Evolutionary conservation across 139 green algal species (phyloP).

Genomic region (Ostreobium quekettii): DNA sequence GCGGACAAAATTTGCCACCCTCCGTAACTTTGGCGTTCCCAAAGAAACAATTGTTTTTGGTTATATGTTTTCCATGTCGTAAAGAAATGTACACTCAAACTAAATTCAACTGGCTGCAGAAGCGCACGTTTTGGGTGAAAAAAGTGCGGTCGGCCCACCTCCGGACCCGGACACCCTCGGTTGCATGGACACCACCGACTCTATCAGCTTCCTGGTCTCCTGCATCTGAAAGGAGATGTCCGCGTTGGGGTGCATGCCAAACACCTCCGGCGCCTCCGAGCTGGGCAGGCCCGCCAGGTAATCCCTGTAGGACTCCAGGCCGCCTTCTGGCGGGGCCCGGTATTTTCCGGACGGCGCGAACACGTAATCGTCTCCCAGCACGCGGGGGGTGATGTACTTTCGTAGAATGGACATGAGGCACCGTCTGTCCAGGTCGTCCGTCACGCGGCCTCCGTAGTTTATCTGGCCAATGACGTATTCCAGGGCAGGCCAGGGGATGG

Average conservation of each 20-base stretch:
- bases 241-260: slow-evolving; percentile 82
- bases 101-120: too few species aligned
- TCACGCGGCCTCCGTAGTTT: slow-evolving; percentile 85
- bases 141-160: neutral
- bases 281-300: slow-evolving; percentile 50
- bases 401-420: slow-evolving; percentile 65
- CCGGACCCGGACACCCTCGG: slow-evolving; percentile 31
- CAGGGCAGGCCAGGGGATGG: slow-evolving; percentile 71
- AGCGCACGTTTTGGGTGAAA: too few species aligned
- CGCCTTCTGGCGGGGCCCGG: slow-evolving; percentile 28
- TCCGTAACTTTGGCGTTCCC: too few species aligned
- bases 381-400: slow-evolving; percentile 52
- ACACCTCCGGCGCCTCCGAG: slow-evolving; percentile 69
- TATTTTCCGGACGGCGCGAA: slow-evolving; percentile 44
- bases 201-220: slow-evolving; percentile 32
- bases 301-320: slow-evolving; percentile 46
- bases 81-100: too few species aligned
- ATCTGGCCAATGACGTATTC: slow-evolving; percentile 78
- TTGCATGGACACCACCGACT: slow-evolving; percentile 65
- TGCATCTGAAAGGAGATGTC: slow-evolving; percentile 71
- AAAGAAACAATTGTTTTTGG: too few species aligned
- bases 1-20: too few species aligned
- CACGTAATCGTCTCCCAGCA: slow-evolving; percentile 50
- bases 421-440: slow-evolving; percentile 72
- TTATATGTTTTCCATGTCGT: too few species aligned